phyloP scores from a whole-genome alignment of 108 stramenopile species.

The Pseudonitzschia delicatissima region DNA sequence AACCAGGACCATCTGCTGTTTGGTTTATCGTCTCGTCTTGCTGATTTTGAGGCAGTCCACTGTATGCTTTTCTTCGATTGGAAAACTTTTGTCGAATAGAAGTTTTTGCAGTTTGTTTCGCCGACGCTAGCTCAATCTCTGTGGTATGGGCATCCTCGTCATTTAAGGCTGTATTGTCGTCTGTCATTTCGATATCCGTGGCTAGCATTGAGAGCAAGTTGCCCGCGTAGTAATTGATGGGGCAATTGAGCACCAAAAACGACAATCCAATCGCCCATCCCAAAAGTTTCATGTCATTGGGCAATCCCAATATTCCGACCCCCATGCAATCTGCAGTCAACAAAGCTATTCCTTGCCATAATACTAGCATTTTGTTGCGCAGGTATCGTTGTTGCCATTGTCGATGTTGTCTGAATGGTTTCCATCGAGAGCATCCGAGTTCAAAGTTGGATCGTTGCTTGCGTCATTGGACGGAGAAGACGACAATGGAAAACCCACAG shows the following conservation, averaged over 20 bases:
- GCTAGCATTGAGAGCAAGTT: conserved; percentile 41
- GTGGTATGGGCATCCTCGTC: background rate
- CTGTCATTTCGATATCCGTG: background rate
- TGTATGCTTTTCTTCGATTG: background rate
- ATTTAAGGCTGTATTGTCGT: background rate
- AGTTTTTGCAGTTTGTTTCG: background rate
- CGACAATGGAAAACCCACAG: too few species aligned
- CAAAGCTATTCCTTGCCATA: conserved; percentile 49
- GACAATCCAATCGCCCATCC: conserved; percentile 40
- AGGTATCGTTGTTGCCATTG: background rate
- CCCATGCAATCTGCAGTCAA: conserved; percentile 70
- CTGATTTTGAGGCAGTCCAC: conserved; percentile 4
- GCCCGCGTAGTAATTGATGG: conserved; percentile 65
- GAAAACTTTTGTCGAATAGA: background rate
- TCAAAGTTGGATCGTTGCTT: too few species aligned
- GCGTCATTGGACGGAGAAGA: too few species aligned
- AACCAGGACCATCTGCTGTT: background rate
- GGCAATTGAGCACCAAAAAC: conserved; percentile 60
- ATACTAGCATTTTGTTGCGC: conserved; percentile 15
- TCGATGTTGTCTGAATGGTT: too few species aligned
- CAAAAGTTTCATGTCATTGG: conserved; percentile 42
- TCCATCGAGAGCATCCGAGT: too few species aligned
- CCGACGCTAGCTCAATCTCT: background rate
- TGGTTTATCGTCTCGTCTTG: conserved; percentile 7
- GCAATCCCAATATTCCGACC: conserved; percentile 62